Percentiles rank a stretch among this genome's conserved stretches.
These are phyloP conservation scores for Rhodamnia argentea DNA, from an alignment of 345 rosid species.

Conservation along the genomic window DNA sequence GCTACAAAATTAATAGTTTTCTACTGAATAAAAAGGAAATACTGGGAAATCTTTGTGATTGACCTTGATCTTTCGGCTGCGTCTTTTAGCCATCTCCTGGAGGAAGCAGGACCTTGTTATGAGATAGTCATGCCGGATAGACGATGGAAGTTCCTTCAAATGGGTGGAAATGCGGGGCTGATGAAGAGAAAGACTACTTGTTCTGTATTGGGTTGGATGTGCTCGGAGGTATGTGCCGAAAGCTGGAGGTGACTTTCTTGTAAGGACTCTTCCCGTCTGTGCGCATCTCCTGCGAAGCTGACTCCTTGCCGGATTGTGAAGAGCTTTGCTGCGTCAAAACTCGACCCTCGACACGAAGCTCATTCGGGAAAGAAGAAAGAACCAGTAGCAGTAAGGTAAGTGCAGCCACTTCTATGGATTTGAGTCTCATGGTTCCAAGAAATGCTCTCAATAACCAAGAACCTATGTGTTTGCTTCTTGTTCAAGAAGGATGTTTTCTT, in stretches of 20 bases:
- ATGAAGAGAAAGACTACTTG: slow-evolving; percentile 26
- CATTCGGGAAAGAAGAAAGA: slow-evolving; percentile 23
- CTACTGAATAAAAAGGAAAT: neutral
- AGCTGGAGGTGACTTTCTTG: slow-evolving; percentile 41
- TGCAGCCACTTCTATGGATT: slow-evolving; percentile 17
- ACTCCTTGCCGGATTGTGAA: slow-evolving; percentile 5
- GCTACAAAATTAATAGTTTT: neutral
- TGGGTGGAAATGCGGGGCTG: neutral
- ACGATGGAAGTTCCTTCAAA: neutral
- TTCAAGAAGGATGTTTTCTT: neutral
- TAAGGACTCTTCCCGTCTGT: slow-evolving; percentile 20
- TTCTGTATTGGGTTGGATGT: slow-evolving; percentile 66
- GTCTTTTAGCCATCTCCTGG: neutral
- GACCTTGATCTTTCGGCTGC: neutral
- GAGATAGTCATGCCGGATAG: neutral
- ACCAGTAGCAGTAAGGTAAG: slow-evolving; percentile 28
- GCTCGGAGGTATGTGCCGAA: slow-evolving; percentile 59
- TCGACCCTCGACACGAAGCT: slow-evolving; percentile 30
- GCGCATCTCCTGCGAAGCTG: slow-evolving; percentile 26
- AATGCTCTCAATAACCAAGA: neutral
- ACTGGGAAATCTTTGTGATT: neutral
- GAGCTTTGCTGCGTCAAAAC: neutral
- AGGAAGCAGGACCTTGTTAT: neutral
- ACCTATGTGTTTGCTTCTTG: neutral
- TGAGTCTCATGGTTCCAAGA: slow-evolving; percentile 27